Conservation (phyloP, 495 filamentous ascomycete species). For the Polyplosphaeria fusca region DNA sequence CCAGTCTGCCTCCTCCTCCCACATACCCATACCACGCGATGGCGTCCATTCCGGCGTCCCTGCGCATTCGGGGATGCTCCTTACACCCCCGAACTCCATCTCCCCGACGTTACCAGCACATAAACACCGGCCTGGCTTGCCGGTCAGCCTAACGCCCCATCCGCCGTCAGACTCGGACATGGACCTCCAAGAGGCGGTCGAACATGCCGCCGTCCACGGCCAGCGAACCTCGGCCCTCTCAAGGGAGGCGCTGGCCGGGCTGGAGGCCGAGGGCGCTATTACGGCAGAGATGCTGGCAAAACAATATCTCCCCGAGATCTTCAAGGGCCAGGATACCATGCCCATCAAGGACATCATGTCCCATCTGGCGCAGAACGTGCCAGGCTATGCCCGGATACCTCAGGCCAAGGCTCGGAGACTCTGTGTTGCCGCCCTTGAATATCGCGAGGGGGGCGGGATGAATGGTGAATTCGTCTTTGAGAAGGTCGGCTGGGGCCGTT, state of each 20-base stretch:
- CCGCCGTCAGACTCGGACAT: conserved; percentile 73
- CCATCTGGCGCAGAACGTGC: conserved; percentile 85
- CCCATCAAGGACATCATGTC: conserved; percentile 94
- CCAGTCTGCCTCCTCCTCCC: conserved; percentile 59
- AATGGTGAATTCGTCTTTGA: conserved; percentile 83
- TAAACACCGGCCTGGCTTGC: conserved; percentile 51
- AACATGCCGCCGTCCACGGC: conserved; percentile 49
- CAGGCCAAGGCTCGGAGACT: conserved; percentile 87
- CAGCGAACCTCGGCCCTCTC: conserved; percentile 38
- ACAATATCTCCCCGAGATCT: conserved; percentile 85
- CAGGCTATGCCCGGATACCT: conserved; percentile 86
- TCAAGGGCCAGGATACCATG: conserved; percentile 82
- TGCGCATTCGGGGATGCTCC: conserved; percentile 62
- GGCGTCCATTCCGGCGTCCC: conserved; percentile 55
- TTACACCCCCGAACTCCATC: conserved; percentile 94
- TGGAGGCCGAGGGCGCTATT: conserved; percentile 78
- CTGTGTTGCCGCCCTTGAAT: conserved; percentile 80
- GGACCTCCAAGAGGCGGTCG: conserved; percentile 70
- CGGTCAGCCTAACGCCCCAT: conserved; percentile 54
- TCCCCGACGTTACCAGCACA: conserved; percentile 85
- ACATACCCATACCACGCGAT: conserved; percentile 66
- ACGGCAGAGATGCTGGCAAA: conserved; percentile 83
- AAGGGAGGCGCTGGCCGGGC: conserved; percentile 43
- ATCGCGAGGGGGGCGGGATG: conserved; percentile 60
- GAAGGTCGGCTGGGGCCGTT: conserved; percentile 96